Percentiles rank a stretch among this genome's conserved stretches.
phyloP scores from a whole-genome alignment of 176 grass and related monocot genomes.

The Oryza brachyantha region DNA sequence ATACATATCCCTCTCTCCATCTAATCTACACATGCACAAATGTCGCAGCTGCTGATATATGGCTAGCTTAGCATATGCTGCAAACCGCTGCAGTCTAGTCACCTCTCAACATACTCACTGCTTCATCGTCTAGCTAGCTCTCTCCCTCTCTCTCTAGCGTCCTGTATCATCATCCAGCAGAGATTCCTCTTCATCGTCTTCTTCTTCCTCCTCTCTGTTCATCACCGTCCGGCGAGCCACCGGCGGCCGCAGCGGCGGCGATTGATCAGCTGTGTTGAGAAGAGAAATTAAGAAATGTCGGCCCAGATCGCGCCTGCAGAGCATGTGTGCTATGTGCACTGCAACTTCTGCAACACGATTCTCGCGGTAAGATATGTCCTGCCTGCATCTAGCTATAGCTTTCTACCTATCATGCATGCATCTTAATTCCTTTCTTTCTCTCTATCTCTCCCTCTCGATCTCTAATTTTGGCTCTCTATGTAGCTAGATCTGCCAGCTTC shows the following conservation, averaged over 20 bases:
- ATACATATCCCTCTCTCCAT: background rate
- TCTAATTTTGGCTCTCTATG: background rate
- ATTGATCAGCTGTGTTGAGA: background rate
- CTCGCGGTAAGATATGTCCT: conserved; percentile 66
- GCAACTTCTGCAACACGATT: conserved; percentile 92
- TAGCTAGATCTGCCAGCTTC: conserved; percentile 21
- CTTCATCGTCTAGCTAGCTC: background rate
- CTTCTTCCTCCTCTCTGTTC: conserved; percentile 22
- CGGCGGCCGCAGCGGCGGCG: background rate
- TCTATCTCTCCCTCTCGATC: conserved; percentile 7
- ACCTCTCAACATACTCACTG: background rate
- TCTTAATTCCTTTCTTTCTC: background rate
- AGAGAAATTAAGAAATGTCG: conserved; percentile 43
- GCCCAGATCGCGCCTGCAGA: conserved; percentile 49
- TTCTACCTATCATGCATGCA: conserved; percentile 8
- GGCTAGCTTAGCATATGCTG: conserved; percentile 21
- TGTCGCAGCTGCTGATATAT: conserved; percentile 26
- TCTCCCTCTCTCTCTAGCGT: background rate
- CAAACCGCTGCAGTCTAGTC: conserved; percentile 23
- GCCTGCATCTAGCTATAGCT: too few relatives aligned
- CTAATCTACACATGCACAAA: conserved; percentile 20
- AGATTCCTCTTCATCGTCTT: conserved; percentile 16
- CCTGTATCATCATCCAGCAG: background rate
- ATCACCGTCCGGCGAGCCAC: conserved; percentile 3
- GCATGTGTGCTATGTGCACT: conserved; percentile 86